Percentiles rank a stretch among this genome's conserved stretches.
Conservation (phyloP, 2,329 filamentous ascomycete genomes). For the Amauroascus niger region DNA sequence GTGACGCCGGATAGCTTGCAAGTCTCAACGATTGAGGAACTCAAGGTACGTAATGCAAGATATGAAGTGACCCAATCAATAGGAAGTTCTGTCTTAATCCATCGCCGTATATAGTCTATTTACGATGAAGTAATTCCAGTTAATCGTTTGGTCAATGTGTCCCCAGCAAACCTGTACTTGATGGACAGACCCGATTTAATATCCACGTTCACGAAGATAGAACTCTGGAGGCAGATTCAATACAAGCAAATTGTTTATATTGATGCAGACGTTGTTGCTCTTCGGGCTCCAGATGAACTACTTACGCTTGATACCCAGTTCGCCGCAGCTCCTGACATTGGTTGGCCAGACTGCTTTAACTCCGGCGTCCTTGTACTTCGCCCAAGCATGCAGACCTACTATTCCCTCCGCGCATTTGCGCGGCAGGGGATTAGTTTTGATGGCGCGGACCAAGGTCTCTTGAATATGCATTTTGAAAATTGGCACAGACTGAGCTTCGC, state of each 20-base stretch:
- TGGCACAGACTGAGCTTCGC: constrained; percentile 87
- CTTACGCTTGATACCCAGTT: constrained; percentile 57
- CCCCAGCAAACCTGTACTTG: constrained; percentile 71
- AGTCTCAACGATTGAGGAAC: constrained; percentile 62
- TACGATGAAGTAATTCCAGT: constrained; percentile 88
- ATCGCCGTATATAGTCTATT: constrained; percentile 47
- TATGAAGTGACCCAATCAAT: constrained; percentile 14
- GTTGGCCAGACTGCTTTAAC: constrained; percentile 98
- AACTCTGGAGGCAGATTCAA: constrained; percentile 82
- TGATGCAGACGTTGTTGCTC: constrained; percentile 85
- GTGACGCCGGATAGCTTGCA: constrained; percentile 73
- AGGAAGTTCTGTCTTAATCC: background rate
- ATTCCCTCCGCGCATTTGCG: constrained; percentile 73
- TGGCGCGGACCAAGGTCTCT: constrained; percentile 85
- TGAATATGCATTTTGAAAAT: constrained; percentile 86
- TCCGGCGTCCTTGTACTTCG: constrained; percentile 90
- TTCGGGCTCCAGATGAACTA: constrained; percentile 85
- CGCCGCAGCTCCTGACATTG: constrained; percentile 80
- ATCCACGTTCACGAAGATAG: constrained; percentile 92
- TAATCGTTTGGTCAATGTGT: constrained; percentile 63
- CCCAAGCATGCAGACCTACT: constrained; percentile 79
- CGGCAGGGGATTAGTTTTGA: constrained; percentile 87
- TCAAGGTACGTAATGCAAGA: constrained; percentile 52
- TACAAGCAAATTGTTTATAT: constrained; percentile 91
- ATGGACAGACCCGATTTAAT: constrained; percentile 88